Evolutionary conservation across 2,329 filamentous ascomycete genomes (phyloP), one percentile per base, ranked within the genome.

Genomic region (Mycocentrospora acerina): DNA sequence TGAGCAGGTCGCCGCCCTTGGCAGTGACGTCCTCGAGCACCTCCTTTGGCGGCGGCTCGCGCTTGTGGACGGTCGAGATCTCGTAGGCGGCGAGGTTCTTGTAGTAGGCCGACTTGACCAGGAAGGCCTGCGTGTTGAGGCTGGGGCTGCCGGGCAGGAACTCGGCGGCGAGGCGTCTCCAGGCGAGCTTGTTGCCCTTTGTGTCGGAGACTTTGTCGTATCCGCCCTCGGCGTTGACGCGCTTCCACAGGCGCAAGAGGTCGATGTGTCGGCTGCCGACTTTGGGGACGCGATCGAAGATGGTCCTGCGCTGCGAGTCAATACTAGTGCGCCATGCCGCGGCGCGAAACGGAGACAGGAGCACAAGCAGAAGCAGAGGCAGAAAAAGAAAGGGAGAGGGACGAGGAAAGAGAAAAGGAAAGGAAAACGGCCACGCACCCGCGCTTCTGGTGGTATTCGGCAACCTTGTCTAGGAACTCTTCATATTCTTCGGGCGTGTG

Each of bases 51-150:
- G 90, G 90, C 0, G 90, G 90, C 46, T 90, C 87, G 66, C 86
- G 83, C 37, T 83, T 79, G 69, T 90, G 86, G 28, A 90, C 71
- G 9, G 82, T 85, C 31, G 80, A 81, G 58, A 95, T 93, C 68
- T 95, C 90, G 68, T 86, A 95, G 2, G 90, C 89, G 10, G 86
- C 85, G 29, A 95, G 78, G 57, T 91, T 89, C 67, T 89, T 90
- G 74, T 94, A 94, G 71, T 93, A 95, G 47, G 86, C 83, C 39
- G 86, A 85, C 71, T 95, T 95, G 39, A 95, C 74, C 42, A 86
- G 80, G 69, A 94, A 95, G 11, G 88, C 89, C 42, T 89, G 82
- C n/a, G 88, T 88, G 6, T 88, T 79, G 44, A 88, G 82, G 60
- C 91, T 90, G 14, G 46, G 54, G 39, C 82, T 83, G 59, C 82